Percentiles rank a stretch among this genome's conserved stretches.
Conservation (phyloP, 2,329 filamentous ascomycete species). For the Apiospora arundinis region DNA sequence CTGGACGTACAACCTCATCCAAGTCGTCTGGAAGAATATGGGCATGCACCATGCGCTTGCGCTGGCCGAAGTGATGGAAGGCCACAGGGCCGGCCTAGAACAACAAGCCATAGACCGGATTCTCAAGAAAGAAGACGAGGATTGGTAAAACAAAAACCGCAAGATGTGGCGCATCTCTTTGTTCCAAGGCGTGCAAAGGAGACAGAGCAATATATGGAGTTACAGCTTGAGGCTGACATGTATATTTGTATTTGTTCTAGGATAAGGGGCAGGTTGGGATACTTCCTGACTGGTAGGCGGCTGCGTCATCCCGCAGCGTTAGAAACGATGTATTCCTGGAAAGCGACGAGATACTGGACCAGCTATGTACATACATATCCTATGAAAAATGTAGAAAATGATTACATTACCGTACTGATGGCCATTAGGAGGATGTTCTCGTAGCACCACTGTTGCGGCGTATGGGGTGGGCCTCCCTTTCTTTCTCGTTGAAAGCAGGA, state of each 20-base stretch:
- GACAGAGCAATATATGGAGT: not conserved
- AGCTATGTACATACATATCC: not conserved
- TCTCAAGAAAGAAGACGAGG: slow-evolving; percentile 32
- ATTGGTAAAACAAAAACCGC: slow-evolving; percentile 18
- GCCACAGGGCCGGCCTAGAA: slow-evolving; percentile 34
- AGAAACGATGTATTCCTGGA: not conserved
- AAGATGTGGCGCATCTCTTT: not conserved
- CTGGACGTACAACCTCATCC: slow-evolving; percentile 53
- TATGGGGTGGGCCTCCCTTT: not conserved
- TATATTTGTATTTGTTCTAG: not conserved
- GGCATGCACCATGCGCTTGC: slow-evolving; percentile 57
- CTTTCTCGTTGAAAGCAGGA: not conserved
- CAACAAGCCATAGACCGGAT: slow-evolving; percentile 29
- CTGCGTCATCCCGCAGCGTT: not conserved
- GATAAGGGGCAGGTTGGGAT: not conserved
- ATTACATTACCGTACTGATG: not conserved
- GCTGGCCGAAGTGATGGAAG: slow-evolving; percentile 50
- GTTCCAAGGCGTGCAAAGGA: not conserved
- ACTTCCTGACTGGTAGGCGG: no score
- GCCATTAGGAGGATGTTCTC: not conserved
- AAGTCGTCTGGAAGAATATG: slow-evolving; percentile 57
- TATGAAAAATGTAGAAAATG: not conserved
- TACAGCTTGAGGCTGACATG: not conserved
- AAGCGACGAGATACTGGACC: not conserved
- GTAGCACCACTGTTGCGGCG: not conserved